Evolutionary conservation across 306 rosid species (phyloP).

Genomic region (Styphnolobium japonicum): DNA sequence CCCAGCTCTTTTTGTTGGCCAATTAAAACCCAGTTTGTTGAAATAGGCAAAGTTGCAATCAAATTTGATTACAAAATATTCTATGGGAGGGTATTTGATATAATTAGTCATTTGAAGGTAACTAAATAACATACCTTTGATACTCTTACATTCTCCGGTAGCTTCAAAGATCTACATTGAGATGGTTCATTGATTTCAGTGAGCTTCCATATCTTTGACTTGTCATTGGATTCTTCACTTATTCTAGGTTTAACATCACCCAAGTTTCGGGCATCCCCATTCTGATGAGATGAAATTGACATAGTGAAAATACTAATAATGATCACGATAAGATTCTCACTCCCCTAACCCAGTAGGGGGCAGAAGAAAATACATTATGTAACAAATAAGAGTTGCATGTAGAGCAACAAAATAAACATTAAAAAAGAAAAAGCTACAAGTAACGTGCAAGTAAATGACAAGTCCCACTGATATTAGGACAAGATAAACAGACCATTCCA

Average conservation of each 20-base stretch:
- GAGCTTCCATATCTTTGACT: constrained; percentile 97
- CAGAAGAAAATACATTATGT: neutral
- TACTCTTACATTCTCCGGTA: constrained; percentile 78
- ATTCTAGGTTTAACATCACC: constrained; percentile 96
- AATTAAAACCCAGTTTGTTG: neutral
- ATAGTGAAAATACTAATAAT: neutral
- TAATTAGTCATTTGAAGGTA: neutral
- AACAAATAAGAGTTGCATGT: neutral
- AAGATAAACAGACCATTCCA: constrained; percentile 76
- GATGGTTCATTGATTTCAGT: constrained; percentile 85
- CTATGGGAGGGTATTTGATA: neutral
- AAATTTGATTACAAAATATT: neutral
- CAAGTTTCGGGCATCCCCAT: constrained; percentile 81
- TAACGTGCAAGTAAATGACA: neutral
- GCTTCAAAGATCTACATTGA: constrained; percentile 91
- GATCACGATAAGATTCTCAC: neutral
- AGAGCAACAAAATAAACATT: neutral
- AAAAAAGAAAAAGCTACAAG: neutral
- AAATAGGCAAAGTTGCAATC: neutral
- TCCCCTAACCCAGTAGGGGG: neutral
- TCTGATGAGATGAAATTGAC: constrained; percentile 48
- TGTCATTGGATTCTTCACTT: constrained; percentile 89
- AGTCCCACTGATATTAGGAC: constrained; percentile 5
- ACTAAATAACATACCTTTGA: constrained; percentile 55
- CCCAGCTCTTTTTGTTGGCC: neutral